Base-by-base conservation (phyloP, 352 stramenopile genomes). In the Globisporangium megalacanthum region DNA sequence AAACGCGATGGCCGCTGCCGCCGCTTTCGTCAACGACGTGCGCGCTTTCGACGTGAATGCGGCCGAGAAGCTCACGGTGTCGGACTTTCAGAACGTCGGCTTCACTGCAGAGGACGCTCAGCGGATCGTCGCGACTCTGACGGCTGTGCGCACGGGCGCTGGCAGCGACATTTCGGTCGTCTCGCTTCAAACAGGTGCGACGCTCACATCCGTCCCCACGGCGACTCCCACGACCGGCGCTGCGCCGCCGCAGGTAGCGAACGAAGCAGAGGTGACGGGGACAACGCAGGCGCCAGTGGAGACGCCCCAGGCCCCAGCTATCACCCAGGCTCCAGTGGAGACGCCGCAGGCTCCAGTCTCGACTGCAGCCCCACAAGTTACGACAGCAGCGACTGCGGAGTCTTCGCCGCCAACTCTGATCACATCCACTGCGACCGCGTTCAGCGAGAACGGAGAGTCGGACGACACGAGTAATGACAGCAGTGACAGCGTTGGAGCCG, bases 31-130 rank as follows among this genome's bases (percentile, higher is more conserved):
- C 10, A 64, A 64, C 47, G 58, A 55, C 45, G 17, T 56, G 22
- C 54, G 54, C 55, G 54, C 14, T 31, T 25, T 15, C 15, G 17
- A 9, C 14, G 19, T 20, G 11, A 36, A 29, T 22, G 20, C 20
- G n/a, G 37, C n/a, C 25, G 19, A 20, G 33, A 36, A 54, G 37
- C 45, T 56, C 3, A 64, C 52, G 17, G 52, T 64, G 17, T 59
- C 58, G 29, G 58, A 64, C 46, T 64, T 64, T 39, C 52, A 59
- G 45, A 64, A 64, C 52, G 52, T 36, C 13, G 58, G 52, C 45
- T 60, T 64, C 41, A 60, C 35, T 31, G 52, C 51, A 11, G 58
- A 55, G 14, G 58, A 64, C 46, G 58, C 51, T 20, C n/a, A 54
- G 45, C 20, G 41, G 45, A 64, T 64, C 58, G 44, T 64, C 45